These are phyloP conservation scores for Astrephomene gubernaculifera DNA, from an alignment of 139 green algal genomes.

Conservation along the genomic window DNA sequence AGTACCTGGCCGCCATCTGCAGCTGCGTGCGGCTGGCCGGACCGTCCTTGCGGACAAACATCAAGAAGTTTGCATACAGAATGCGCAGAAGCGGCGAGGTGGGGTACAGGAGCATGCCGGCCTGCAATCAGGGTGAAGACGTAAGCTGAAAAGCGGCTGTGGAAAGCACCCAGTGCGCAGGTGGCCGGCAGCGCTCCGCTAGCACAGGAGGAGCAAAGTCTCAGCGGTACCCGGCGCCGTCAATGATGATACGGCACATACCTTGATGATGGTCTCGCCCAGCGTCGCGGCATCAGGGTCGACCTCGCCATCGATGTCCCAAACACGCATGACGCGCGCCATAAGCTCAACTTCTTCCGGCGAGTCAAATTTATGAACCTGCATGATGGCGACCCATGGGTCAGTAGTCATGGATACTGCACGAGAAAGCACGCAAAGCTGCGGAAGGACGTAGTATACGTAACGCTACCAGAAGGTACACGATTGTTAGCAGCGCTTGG, in stretches of 20 bases:
- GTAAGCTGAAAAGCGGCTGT: not conserved
- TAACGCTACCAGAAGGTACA: too few relatives aligned
- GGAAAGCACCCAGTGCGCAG: not conserved
- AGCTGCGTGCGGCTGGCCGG: conserved; percentile 57
- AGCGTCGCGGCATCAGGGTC: not conserved
- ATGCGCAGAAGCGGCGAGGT: conserved; percentile 45
- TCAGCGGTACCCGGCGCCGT: not conserved
- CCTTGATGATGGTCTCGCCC: conserved; percentile 41
- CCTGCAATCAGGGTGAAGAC: conserved; percentile 20
- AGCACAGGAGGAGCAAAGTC: not conserved
- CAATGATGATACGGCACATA: not conserved
- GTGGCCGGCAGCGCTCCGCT: not conserved
- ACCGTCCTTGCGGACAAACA: conserved; percentile 56
- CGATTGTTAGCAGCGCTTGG: too few relatives aligned
- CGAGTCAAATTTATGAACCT: conserved; percentile 34
- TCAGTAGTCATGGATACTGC: too few relatives aligned
- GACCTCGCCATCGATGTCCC: not conserved
- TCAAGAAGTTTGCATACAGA: conserved; percentile 52
- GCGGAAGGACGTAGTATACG: too few relatives aligned
- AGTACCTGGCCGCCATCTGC: conserved; percentile 53
- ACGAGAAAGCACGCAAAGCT: too few relatives aligned
- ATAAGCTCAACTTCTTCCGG: conserved; percentile 39
- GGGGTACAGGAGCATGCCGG: conserved; percentile 44
- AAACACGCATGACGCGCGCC: not conserved
- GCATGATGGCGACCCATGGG: too few relatives aligned